A percentile compares a stretch with the other conserved stretches of the same genome.
These are phyloP conservation scores for Piromyces sp. DNA, from an alignment of 192 early-diverging fungal genomes.

Conservation along the genomic window DNA sequence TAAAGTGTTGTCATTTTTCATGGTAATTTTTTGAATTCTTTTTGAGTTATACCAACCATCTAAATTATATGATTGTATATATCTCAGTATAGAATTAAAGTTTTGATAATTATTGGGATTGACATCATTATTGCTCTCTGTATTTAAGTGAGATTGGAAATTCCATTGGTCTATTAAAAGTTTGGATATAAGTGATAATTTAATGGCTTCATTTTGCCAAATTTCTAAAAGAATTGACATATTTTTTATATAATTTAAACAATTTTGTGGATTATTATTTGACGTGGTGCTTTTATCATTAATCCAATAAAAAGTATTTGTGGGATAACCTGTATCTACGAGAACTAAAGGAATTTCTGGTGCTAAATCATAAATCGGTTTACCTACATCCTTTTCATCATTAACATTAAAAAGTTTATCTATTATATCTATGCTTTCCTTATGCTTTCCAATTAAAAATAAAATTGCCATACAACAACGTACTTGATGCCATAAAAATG, in stretches of 20 bases:
- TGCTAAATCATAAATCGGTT: constrained; percentile 81
- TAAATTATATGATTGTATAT: not conserved
- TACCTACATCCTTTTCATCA: constrained; percentile 43
- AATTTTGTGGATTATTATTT: not conserved
- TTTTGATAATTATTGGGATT: not conserved
- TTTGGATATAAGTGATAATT: not conserved
- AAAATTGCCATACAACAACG: constrained; percentile 87
- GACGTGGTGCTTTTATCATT: not conserved
- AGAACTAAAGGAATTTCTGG: constrained; percentile 74
- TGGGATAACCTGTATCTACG: constrained; percentile 30
- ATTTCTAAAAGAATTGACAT: not conserved
- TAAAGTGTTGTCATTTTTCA: not conserved
- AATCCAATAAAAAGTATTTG: not conserved
- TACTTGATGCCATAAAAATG: constrained; percentile 96
- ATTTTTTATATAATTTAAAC: not conserved
- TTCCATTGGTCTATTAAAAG: not conserved
- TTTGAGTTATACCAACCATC: not conserved
- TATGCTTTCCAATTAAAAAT: constrained; percentile 62
- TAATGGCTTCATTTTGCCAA: not conserved
- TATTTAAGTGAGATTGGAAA: not conserved
- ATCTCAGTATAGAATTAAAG: not conserved
- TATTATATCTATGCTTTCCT: constrained; percentile 50
- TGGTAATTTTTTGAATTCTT: not conserved
- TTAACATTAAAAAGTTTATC: constrained; percentile 12
- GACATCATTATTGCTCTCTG: not conserved